Conservation (phyloP, 805 yeast genomes). For the Kodamaea lidongshanica region DNA sequence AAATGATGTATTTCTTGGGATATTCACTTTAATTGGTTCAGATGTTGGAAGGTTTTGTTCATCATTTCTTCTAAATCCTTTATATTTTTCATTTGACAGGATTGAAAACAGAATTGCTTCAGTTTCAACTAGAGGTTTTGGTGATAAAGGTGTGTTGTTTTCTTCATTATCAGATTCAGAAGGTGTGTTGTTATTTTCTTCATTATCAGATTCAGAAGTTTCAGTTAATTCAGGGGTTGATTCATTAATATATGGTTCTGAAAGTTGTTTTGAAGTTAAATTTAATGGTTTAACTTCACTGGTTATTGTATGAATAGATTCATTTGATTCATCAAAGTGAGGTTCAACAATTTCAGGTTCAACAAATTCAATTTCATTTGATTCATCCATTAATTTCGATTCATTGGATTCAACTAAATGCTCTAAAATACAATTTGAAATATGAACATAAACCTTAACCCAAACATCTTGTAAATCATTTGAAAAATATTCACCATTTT, state of each 20-base stretch:
- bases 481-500: conserved; percentile 14
- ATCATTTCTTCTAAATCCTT: conserved; percentile 37
- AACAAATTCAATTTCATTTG: no score
- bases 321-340: no score
- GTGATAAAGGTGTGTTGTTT: no score
- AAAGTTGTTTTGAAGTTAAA: conserved; percentile 11
- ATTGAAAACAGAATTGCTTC: conserved; percentile 19
- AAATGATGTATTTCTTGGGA: conserved; percentile 13
- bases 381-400: no score
- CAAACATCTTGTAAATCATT: conserved; percentile 30
- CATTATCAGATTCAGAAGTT: conserved; percentile 7
- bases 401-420: no score
- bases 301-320: conserved; percentile 15
- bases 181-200: conserved; percentile 6
- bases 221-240: no score
- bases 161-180: conserved; percentile 9
- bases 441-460: conserved; percentile 34
- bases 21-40: conserved; percentile 19
- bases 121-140: no score
- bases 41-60: conserved; percentile 12
- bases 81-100: conserved; percentile 28
- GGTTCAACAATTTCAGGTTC: no score
- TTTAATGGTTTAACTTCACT: conserved; percentile 22
- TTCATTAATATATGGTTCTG: conserved; percentile 7
- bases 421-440: conserved; percentile 33